Conservation (phyloP, 257 asterid species). For the Solanum pimpinellifolium region DNA sequence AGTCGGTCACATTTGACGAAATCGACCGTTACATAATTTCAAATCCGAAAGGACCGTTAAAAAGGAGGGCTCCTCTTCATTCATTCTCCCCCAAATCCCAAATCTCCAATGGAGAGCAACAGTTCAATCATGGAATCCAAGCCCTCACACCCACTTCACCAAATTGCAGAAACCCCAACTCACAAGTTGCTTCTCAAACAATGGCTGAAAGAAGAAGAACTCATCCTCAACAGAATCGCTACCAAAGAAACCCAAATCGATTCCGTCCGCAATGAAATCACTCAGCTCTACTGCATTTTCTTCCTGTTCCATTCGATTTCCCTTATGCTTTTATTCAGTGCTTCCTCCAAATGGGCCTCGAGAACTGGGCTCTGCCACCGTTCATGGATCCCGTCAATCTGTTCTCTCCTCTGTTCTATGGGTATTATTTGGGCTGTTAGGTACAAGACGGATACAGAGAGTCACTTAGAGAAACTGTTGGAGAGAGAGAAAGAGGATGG, state of each 20-base stretch:
- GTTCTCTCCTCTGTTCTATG: constrained; percentile 36
- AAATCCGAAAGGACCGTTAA: constrained; percentile 30
- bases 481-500: constrained; percentile 79
- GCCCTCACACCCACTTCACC: constrained; percentile 64
- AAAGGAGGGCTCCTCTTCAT: constrained; percentile 8
- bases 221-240: constrained; percentile 68
- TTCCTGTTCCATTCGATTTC: constrained; percentile 84
- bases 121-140: constrained; percentile 37
- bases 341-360: constrained; percentile 19
- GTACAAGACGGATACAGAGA: constrained; percentile 47
- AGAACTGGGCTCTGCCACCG: constrained; percentile 19
- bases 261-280: constrained; percentile 51
- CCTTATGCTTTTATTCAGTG: constrained; percentile 68
- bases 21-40: constrained; percentile 41
- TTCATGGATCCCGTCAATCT: constrained; percentile 51
- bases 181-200: constrained; percentile 93
- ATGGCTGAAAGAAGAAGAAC: constrained; percentile 87
- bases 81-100: background rate
- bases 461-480: constrained; percentile 57
- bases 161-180: constrained; percentile 64
- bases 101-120: constrained; percentile 15
- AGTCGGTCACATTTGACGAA: background rate
- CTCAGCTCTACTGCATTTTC: constrained; percentile 74
- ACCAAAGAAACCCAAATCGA: constrained; percentile 74
- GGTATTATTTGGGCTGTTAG: constrained; percentile 62